phyloP scores from a whole-genome alignment of 768 basidiomycete genomes.

The Gymnopilus junonius region DNA sequence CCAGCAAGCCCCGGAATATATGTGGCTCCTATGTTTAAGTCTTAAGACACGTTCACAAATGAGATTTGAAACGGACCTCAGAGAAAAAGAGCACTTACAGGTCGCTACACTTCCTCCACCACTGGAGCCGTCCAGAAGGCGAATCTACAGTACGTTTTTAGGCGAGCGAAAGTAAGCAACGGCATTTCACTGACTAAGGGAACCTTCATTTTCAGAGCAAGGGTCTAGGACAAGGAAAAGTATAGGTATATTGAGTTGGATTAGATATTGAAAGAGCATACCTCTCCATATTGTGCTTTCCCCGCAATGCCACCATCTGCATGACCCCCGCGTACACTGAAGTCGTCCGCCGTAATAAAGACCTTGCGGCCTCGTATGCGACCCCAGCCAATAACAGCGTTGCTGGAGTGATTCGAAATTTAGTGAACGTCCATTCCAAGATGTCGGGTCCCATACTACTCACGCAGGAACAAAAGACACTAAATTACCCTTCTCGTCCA shows the following conservation, averaged over 20 bases:
- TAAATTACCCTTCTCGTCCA: slow-evolving; percentile 32
- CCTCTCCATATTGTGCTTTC: slow-evolving; percentile 46
- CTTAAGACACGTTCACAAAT: slow-evolving; percentile 18
- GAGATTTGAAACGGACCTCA: background rate
- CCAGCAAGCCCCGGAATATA: slow-evolving; percentile 42
- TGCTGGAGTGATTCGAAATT: slow-evolving; percentile 28
- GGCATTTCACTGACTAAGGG: slow-evolving; percentile 32
- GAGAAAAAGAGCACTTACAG: slow-evolving; percentile 26
- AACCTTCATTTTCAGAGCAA: slow-evolving; percentile 38
- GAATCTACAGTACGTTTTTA: slow-evolving; percentile 30
- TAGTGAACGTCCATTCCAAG: slow-evolving; percentile 3
- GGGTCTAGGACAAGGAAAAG: slow-evolving; percentile 22
- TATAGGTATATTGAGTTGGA: background rate
- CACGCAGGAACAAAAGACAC: slow-evolving; percentile 42
- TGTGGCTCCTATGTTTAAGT: slow-evolving; percentile 40
- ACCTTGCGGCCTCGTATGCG: slow-evolving; percentile 37
- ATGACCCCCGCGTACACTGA: slow-evolving; percentile 47
- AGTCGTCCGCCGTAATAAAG: slow-evolving; percentile 45
- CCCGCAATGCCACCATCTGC: slow-evolving; percentile 44
- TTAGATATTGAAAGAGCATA: slow-evolving; percentile 14
- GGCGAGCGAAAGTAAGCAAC: background rate
- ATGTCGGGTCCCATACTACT: slow-evolving; percentile 5
- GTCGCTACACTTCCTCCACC: slow-evolving; percentile 45
- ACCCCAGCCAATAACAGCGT: slow-evolving; percentile 43
- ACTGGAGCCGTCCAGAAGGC: slow-evolving; percentile 45